Base-by-base conservation (phyloP, 2,329 filamentous ascomycete species). In the Colletotrichum incanum region DNA sequence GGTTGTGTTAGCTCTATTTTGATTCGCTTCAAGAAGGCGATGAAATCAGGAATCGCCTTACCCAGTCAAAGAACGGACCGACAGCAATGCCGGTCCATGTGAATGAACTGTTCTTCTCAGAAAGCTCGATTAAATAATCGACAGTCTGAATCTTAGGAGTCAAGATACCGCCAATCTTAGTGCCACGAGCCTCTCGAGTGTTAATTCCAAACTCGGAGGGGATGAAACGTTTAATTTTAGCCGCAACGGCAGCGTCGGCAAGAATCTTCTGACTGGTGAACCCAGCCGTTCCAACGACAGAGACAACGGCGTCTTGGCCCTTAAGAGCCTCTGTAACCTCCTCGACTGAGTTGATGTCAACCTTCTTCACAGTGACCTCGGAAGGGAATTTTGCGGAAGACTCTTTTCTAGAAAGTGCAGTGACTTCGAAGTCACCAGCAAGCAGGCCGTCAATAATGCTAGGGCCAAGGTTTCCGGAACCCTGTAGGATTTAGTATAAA, bases 11-110 rank as follows among this genome's bases (percentile, higher is more conserved):
- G 60, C 43, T 28, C 52, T 9, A 39, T 9, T 6, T 49, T 7
- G 6, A 8, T 11, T 45, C 5, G 5, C 7, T 3, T 7, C 28
- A 31, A 31, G 9, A 14, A 9, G 6, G 16, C 14, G 18, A 7
- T 14, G 23, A 18, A 12, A 16, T 56, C n/a, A 3, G 49, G 14
- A 37, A 26, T 20, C 28, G 18, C 11, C n/a, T 34, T 77, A 86
- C 84, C 88, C 86, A 89, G 76, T 93, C 91, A 77, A 93, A 91
- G 79, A 93, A 90, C 2, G 87, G 81, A 0, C 90, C 89, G 11
- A 83, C 87, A 4, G 89, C 85, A 18, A 93, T 78, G 2, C 83
- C 87, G 1, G 89, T 92, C 90, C 91, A 93, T 39, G 83, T 86
- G 73, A 93, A 86, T 56, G 63, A 73, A 18, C 68, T 66, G 39